Conservation (phyloP, 495 filamentous ascomycete genomes). For the Trichodelitschia bisporula region DNA sequence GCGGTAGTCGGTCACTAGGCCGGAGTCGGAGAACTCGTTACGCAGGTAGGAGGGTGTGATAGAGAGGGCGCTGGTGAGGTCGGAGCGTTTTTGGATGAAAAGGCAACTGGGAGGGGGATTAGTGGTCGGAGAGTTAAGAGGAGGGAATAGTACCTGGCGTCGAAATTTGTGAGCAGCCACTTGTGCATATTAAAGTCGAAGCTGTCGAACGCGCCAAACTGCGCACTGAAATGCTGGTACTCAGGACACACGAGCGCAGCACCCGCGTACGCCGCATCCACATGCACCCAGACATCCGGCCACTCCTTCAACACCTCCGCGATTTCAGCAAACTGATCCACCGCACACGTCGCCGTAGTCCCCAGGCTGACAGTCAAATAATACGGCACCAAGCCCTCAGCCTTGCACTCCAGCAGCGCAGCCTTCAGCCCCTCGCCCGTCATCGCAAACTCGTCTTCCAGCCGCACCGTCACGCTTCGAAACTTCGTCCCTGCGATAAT, state of each 20-base stretch:
- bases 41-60: conserved; percentile 66
- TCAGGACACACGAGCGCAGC: conserved; percentile 60
- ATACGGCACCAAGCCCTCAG: conserved; percentile 53
- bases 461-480: conserved; percentile 33
- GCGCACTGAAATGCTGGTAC: conserved; percentile 40
- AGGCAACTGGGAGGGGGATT: conserved; percentile 28
- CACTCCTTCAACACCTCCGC: conserved; percentile 34
- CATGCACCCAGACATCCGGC: conserved; percentile 65
- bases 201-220: conserved; percentile 48
- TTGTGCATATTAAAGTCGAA: conserved; percentile 97
- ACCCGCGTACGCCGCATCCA: conserved; percentile 93
- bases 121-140: conserved; percentile 2
- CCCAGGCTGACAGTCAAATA: conserved; percentile 71
- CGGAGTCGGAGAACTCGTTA: conserved; percentile 55
- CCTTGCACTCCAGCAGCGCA: conserved; percentile 33
- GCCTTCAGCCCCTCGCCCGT: conserved; percentile 35
- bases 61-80: conserved; percentile 54
- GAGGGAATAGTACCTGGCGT: conserved; percentile 31
- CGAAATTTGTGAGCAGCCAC: conserved; percentile 90
- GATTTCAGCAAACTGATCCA: conserved; percentile 59
- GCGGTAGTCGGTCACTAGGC: conserved; percentile 83
- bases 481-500: conserved; percentile 65
- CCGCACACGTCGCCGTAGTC: conserved; percentile 67
- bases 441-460: conserved; percentile 41
- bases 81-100: conserved; percentile 46